Conservation (phyloP, 768 basidiomycete genomes). For the Suillus alpinus region DNA sequence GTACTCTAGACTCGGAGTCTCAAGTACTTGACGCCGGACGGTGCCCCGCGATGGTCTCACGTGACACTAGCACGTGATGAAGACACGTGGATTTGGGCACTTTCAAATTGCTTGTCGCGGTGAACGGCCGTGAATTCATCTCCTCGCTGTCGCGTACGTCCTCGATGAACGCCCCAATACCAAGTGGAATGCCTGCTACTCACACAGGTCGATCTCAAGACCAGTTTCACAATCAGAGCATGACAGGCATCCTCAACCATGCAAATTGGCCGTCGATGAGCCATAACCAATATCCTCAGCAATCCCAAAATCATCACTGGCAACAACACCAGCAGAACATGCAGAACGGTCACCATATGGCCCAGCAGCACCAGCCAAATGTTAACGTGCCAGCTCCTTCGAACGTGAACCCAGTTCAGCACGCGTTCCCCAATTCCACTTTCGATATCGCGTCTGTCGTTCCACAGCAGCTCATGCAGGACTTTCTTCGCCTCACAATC, state of each 20-base stretch:
- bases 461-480: slow-evolving; percentile 55
- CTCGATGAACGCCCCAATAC: neutral
- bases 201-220: slow-evolving; percentile 20
- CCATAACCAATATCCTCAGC: slow-evolving; percentile 29
- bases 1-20: neutral
- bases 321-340: slow-evolving; percentile 35
- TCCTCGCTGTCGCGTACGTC: neutral
- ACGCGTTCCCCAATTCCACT: slow-evolving; percentile 12
- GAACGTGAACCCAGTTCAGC: slow-evolving; percentile 9
- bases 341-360: slow-evolving; percentile 32
- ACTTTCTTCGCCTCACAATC: slow-evolving; percentile 49
- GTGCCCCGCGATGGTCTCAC: slow-evolving; percentile 2
- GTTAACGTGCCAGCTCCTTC: neutral
- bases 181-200: slow-evolving; percentile 12
- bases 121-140: slow-evolving; percentile 11
- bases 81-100: slow-evolving; percentile 8
- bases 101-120: neutral
- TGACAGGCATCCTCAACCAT: neutral
- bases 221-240: slow-evolving; percentile 21
- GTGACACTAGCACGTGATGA: neutral
- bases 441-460: slow-evolving; percentile 35
- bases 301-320: slow-evolving; percentile 10
- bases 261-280: slow-evolving; percentile 11
- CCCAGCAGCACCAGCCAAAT: slow-evolving; percentile 18
- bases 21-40: neutral